Evolutionary conservation across 2,329 filamentous ascomycete genomes (phyloP), one percentile per base, ranked within the genome.

Genomic region (Arthrobotrys conoides): DNA sequence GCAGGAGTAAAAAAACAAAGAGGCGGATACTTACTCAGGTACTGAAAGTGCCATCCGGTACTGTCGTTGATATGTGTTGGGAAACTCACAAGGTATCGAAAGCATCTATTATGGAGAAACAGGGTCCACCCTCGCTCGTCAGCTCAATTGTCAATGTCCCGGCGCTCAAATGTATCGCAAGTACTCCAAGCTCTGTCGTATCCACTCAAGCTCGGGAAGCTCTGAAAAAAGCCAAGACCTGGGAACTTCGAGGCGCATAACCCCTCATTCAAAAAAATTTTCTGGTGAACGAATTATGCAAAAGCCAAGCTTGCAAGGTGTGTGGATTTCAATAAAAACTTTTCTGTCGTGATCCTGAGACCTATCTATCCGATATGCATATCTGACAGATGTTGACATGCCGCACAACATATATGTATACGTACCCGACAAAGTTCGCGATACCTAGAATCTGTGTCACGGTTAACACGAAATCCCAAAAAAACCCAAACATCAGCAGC

Each of bases 51-150:
- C 73, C 73, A 77, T 59, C 73, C 73, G 20, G 67, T 77, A 53
- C 73, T 77, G n/a, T 61, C 67, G 53, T 77, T 77, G 73, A 77
- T 77, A 30, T 77, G 73, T 33, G 73, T 77, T 55, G 73, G 73
- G 44, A 67, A 71, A 33, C 36, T 46, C 33, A 63, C 41, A 8
- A 77, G 51, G 65, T 77, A 68, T 63, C 59, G 38, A 57, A 67
- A 77, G 27, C 73, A 77, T 33, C 73, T 77, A 66, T 10, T 22
- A 55, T 27, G n/a, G 9, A 64, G 33, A 36, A 68, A 71, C 30
- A 70, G 48, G 48, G 48, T 24, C 48, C 48, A 24, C 48, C 51
- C 68, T 41, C 67, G 73, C 71, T 65, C 67, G 73, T 77, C 61
- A 77, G 73, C 44, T 49, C 48, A 36, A 36, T 8, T 12, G 27